Conservation (phyloP, 2,329 filamentous ascomycete species). For the Daldinia eschscholtzii region DNA sequence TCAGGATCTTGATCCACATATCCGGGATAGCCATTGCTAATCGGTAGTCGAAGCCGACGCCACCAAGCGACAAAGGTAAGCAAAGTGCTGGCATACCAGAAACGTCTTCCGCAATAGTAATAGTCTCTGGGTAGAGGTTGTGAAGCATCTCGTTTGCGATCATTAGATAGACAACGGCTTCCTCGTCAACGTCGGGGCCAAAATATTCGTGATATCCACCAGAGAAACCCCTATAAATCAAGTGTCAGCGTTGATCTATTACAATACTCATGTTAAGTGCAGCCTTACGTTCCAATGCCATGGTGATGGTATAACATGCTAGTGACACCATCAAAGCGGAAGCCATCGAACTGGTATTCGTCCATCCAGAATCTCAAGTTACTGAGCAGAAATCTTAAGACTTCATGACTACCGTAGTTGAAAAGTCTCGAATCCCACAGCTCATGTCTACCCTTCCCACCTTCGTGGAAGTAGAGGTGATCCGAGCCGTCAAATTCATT, state of each 20-base stretch:
- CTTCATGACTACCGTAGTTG: conserved; percentile 96
- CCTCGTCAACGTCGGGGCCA: conserved; percentile 87
- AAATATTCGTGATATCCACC: conserved; percentile 99
- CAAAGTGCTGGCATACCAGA: conserved; percentile 99
- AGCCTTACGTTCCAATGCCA: conserved; percentile 90
- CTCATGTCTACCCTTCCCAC: conserved; percentile 86
- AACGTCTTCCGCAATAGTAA: conserved; percentile 96
- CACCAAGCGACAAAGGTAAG: conserved; percentile 84
- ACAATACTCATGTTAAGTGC: background rate
- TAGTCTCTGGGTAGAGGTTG: conserved; percentile 84
- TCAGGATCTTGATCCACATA: conserved; percentile 99
- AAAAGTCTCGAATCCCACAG: conserved; percentile 97
- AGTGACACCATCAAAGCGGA: conserved; percentile 97
- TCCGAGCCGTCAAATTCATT: conserved; percentile 97
- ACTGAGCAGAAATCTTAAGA: conserved; percentile 93
- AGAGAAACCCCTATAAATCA: conserved; percentile 81
- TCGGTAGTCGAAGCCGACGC: conserved; percentile 96
- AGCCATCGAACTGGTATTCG: conserved; percentile 95
- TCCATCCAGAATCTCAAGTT: conserved; percentile 99
- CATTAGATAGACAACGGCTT: conserved; percentile 95
- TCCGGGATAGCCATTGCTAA: conserved; percentile 98
- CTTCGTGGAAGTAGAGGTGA: conserved; percentile 94
- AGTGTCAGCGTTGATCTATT: conserved; percentile 44
- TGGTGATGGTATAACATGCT: conserved; percentile 98
- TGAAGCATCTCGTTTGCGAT: conserved; percentile 97